Percentiles rank a stretch among this genome's conserved stretches.
phyloP scores from a whole-genome alignment of 352 stramenopile species.

The Phytophthora syringae region DNA sequence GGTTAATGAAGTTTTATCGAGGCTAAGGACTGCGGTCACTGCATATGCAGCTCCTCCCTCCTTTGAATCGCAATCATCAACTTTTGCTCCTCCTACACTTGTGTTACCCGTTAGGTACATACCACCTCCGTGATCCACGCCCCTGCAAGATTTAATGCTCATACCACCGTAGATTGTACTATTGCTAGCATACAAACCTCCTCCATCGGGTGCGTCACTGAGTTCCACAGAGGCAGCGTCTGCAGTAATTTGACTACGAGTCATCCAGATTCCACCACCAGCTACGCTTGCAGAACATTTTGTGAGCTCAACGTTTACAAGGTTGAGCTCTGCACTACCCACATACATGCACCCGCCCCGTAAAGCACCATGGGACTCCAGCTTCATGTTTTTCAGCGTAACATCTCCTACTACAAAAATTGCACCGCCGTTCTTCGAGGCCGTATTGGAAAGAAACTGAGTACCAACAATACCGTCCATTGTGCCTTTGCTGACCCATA shows the following conservation, averaged over 20 bases:
- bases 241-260: conserved; percentile 17
- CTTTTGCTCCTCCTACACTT: conserved; percentile 2
- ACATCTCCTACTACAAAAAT: conserved; percentile 13
- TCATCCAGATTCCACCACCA: conserved; percentile 41
- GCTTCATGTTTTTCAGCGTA: conserved; percentile 18
- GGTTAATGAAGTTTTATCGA: conserved; percentile 9
- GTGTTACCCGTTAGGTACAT: conserved; percentile 27
- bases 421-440: conserved; percentile 11
- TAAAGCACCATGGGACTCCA: conserved; percentile 15
- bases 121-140: conserved; percentile 19
- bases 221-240: conserved; percentile 1
- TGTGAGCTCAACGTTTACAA: conserved; percentile 1
- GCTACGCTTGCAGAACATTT: conserved; percentile 9
- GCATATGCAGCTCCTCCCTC: conserved; percentile 46
- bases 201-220: conserved; percentile 16
- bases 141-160: conserved; percentile 19
- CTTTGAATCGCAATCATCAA: conserved; percentile 15
- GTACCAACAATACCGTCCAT: conserved; percentile 22
- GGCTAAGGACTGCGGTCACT: conserved; percentile 3
- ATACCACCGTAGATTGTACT: conserved; percentile 28
- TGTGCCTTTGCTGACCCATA: conserved; percentile 21
- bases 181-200: conserved; percentile 19
- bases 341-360: conserved; percentile 26
- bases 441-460: conserved; percentile 21
- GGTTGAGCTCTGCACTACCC: conserved; percentile 10